Evolutionary conservation across 164 flowering plant genomes (phyloP).

Genomic region (Stephania yunnanensis): DNA sequence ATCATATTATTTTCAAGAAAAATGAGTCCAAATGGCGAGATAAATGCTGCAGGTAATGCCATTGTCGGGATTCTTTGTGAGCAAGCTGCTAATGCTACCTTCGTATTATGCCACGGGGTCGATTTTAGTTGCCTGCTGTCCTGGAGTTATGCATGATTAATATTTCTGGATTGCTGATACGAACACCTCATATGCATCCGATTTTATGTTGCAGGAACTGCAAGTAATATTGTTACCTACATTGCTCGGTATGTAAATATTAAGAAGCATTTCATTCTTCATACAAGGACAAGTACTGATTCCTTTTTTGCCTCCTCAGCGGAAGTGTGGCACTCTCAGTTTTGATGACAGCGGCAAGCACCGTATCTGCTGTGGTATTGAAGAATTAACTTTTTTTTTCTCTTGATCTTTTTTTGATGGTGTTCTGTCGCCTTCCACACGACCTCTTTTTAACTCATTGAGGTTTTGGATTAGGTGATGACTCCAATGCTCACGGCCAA

Average conservation of each 20-base stretch:
- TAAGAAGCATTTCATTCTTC: background rate
- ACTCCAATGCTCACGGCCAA: slow-evolving; percentile 84
- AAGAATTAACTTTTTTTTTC: slow-evolving; percentile 1
- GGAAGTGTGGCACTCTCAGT: slow-evolving; percentile 98
- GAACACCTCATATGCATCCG: background rate
- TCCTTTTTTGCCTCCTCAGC: slow-evolving; percentile 34
- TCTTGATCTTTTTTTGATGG: background rate
- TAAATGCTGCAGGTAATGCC: slow-evolving; percentile 76
- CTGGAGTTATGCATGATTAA: slow-evolving; percentile 53
- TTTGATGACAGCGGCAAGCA: slow-evolving; percentile 92
- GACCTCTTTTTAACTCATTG: background rate
- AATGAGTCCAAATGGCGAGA: slow-evolving; percentile 1
- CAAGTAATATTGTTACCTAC: slow-evolving; percentile 88
- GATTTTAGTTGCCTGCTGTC: slow-evolving; percentile 89
- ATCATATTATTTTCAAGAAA: background rate
- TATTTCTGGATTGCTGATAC: background rate
- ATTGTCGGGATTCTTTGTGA: slow-evolving; percentile 64
- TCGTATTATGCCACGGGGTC: slow-evolving; percentile 90
- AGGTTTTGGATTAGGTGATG: slow-evolving; percentile 50
- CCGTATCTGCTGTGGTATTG: slow-evolving; percentile 77
- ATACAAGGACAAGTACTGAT: slow-evolving; percentile 14
- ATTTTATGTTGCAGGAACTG: slow-evolving; percentile 59
- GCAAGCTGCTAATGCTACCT: slow-evolving; percentile 76
- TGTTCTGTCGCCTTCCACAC: background rate
- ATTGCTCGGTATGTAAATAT: slow-evolving; percentile 61